These are phyloP conservation scores for Stephania japonica DNA, from an alignment of 164 flowering plant genomes.

Conservation along the genomic window DNA sequence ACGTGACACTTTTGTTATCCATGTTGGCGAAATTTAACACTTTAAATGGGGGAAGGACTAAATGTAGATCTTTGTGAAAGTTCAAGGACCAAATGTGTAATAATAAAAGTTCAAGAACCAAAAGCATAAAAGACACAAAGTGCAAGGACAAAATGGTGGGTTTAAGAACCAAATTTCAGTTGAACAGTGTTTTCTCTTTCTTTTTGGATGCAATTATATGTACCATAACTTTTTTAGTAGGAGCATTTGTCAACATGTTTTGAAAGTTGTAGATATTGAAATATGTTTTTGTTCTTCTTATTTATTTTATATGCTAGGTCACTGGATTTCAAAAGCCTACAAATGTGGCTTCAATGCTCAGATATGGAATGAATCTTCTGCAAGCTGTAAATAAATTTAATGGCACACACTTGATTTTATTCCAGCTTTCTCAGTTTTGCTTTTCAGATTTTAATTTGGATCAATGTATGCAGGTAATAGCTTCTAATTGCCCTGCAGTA, in stretches of 20 bases:
- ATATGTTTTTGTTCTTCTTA: neutral
- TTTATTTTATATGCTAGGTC: constrained; percentile 38
- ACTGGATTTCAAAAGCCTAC: constrained; percentile 80
- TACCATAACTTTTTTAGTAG: neutral
- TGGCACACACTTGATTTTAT: constrained; percentile 34
- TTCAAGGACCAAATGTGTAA: too few species aligned
- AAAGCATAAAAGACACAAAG: too few species aligned
- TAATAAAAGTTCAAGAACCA: too few species aligned
- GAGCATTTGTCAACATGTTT: constrained; percentile 1
- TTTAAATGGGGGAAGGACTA: too few species aligned
- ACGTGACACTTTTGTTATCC: too few species aligned
- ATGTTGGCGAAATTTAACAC: too few species aligned
- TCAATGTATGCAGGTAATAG: too few species aligned
- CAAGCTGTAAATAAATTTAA: constrained; percentile 77
- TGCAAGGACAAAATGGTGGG: too few species aligned
- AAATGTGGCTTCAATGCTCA: constrained; percentile 49
- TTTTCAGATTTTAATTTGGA: too few species aligned
- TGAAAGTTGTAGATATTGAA: neutral
- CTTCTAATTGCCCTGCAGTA: too few species aligned
- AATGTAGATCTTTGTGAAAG: too few species aligned
- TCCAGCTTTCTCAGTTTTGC: neutral
- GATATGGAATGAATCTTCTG: constrained; percentile 77
- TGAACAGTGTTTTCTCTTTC: constrained; percentile 41
- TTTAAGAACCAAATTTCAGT: constrained; percentile 38
- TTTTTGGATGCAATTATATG: neutral